phyloP scores from a whole-genome alignment of 2,329 filamentous ascomycete genomes.

The Cucurbitaria berberidis region DNA sequence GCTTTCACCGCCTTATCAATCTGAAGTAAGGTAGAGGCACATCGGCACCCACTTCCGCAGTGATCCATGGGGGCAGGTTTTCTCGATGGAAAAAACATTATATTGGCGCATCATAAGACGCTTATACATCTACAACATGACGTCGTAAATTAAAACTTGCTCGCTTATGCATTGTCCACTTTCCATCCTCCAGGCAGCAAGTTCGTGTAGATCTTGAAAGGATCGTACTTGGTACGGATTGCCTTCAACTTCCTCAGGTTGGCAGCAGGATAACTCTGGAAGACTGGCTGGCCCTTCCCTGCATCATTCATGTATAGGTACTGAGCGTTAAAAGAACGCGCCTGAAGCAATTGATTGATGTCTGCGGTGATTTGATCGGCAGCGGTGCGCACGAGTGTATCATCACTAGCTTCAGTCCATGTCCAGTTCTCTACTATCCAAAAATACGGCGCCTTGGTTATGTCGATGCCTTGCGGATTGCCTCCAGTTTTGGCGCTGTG shows the following conservation, averaged over 20 bases:
- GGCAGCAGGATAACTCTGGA: conserved; percentile 35
- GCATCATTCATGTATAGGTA: conserved; percentile 34
- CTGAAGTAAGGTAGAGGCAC: no score
- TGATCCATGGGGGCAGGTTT: no score
- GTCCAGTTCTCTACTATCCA: conserved; percentile 26
- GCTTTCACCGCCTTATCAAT: no score
- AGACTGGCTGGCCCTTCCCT: conserved; percentile 33
- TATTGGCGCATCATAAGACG: background rate
- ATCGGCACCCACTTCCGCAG: no score
- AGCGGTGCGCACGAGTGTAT: conserved; percentile 7
- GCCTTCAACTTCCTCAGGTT: conserved; percentile 36
- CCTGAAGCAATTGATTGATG: background rate
- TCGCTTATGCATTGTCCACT: conserved; percentile 11
- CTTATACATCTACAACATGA: background rate
- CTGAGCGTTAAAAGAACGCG: conserved; percentile 1
- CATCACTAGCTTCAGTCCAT: conserved; percentile 13
- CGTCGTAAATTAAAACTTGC: background rate
- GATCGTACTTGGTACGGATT: conserved; percentile 43
- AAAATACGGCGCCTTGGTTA: conserved; percentile 20
- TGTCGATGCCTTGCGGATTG: conserved; percentile 26
- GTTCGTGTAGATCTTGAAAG: conserved; percentile 31
- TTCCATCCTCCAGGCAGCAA: conserved; percentile 33
- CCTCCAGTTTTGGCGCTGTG: conserved; percentile 21
- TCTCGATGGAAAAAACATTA: background rate
- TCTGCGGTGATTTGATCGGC: conserved; percentile 15